phyloP scores from a whole-genome alignment of 164 flowering plant species.

The Kingdonia uniflora region DNA sequence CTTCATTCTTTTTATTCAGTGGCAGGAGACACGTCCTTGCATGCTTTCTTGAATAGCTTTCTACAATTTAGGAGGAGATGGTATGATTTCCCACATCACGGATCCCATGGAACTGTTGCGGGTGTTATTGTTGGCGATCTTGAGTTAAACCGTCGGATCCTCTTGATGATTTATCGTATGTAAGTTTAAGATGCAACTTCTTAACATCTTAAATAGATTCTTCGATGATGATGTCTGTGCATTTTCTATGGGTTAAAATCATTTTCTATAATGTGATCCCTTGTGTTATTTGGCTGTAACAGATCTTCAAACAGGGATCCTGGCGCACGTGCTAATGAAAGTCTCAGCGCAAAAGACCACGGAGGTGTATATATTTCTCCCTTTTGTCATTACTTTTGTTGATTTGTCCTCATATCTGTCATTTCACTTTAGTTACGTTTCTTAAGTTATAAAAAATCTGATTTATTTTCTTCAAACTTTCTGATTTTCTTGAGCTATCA shows the following conservation, averaged over 20 bases:
- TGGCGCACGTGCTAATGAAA: conserved; percentile 52
- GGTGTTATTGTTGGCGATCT: conserved; percentile 91
- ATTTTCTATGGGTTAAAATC: too few species aligned
- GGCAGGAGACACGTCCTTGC: conserved; percentile 65
- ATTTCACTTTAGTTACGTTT: too few species aligned
- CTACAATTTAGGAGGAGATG: conserved; percentile 84
- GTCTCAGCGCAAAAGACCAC: conserved; percentile 67
- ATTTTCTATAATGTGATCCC: too few species aligned
- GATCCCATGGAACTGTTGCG: conserved; percentile 69
- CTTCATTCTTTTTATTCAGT: conserved; percentile 34
- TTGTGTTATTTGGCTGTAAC: conserved; percentile 7
- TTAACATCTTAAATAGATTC: too few species aligned
- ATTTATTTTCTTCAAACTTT: too few species aligned
- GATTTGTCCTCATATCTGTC: too few species aligned
- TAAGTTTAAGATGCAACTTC: conserved; percentile 24
- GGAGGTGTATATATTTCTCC: conserved; percentile 37
- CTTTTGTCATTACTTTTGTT: too few species aligned
- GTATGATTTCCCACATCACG: conserved; percentile 93
- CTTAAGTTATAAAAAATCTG: too few species aligned
- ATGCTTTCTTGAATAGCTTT: conserved; percentile 82
- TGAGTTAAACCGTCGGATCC: conserved; percentile 78
- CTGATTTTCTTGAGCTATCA: too few species aligned
- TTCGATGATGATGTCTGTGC: too few species aligned
- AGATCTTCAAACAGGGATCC: conserved; percentile 92
- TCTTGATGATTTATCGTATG: conserved; percentile 89